phyloP scores from a whole-genome alignment of 257 asterid species.

The Nicotiana tabacum region DNA sequence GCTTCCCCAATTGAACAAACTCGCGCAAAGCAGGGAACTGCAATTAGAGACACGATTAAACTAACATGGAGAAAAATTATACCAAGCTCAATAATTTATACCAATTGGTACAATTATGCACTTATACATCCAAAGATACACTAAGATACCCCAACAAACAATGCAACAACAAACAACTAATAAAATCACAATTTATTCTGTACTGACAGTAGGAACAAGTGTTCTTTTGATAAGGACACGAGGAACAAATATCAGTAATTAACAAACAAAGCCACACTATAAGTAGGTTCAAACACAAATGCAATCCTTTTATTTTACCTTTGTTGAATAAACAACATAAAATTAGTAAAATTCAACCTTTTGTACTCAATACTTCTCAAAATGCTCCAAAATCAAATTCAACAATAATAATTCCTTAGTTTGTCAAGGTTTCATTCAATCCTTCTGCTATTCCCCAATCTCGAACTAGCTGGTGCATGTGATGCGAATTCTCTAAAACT shows the following conservation, averaged over 20 bases:
- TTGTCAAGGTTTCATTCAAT: neutral
- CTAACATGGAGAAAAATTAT: neutral
- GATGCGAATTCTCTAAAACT: neutral
- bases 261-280: neutral
- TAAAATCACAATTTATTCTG: neutral
- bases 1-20: slow-evolving; percentile 85
- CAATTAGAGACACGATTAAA: slow-evolving; percentile 18
- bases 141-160: neutral
- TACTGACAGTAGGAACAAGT: neutral
- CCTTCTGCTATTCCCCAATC: neutral
- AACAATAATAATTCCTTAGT: neutral
- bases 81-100: neutral
- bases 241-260: neutral
- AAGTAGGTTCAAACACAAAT: neutral
- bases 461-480: neutral
- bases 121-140: neutral
- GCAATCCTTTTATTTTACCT: neutral
- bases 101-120: neutral
- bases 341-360: neutral
- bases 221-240: too few relatives aligned
- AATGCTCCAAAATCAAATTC: neutral
- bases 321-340: neutral
- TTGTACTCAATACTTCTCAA: neutral
- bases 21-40: slow-evolving; percentile 97
- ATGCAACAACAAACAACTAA: neutral